Evolutionary conservation across 2,329 filamentous ascomycete genomes (phyloP).

Genomic region (Calonectria fujianensis): DNA sequence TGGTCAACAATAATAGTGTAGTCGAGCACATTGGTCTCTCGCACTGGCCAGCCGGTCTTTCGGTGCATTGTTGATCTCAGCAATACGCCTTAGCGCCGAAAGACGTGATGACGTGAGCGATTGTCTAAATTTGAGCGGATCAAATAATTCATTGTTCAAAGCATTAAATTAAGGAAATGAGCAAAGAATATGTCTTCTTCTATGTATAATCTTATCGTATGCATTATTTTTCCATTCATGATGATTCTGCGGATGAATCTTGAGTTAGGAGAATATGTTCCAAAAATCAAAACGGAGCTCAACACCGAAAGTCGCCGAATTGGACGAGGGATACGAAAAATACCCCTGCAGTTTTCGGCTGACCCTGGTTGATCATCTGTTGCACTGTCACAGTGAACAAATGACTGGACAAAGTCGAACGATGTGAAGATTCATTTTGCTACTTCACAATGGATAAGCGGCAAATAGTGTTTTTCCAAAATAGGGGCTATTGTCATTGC

Average conservation of each 20-base stretch:
- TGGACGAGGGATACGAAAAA: neutral
- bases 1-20: neutral
- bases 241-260: neutral
- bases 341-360: neutral
- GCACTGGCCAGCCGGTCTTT: neutral
- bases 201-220: neutral
- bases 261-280: neutral
- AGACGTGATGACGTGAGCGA: neutral
- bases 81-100: neutral
- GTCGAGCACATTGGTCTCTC: neutral
- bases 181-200: neutral
- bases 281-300: neutral
- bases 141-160: neutral
- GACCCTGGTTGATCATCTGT: neutral
- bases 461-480: neutral
- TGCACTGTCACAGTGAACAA: neutral
- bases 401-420: neutral
- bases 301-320: constrained; percentile 2
- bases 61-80: neutral
- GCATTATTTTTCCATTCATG: neutral
- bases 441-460: neutral
- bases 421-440: neutral
- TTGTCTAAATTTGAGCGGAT: neutral
- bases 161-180: neutral
- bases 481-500: neutral